Conservation (phyloP, 768 basidiomycete species). For the Lactifluus echinatus region DNA sequence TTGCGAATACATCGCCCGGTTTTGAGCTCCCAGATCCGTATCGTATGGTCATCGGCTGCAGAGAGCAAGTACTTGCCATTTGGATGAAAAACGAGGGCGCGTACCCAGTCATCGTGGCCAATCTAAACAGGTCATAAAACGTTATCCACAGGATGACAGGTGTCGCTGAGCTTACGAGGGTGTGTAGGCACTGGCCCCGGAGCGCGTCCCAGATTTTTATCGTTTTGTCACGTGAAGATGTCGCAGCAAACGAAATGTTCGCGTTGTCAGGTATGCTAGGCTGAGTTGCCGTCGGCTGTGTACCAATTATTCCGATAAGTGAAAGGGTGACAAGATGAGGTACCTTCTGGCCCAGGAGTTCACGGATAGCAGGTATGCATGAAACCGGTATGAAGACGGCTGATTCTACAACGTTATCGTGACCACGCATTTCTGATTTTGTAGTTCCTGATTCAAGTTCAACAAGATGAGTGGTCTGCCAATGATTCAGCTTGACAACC, state of each 20-base stretch:
- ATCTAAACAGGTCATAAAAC: slow-evolving; percentile 18
- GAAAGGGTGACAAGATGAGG: neutral
- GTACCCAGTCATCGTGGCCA: slow-evolving; percentile 51
- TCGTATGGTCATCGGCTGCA: slow-evolving; percentile 50
- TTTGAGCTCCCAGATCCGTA: slow-evolving; percentile 48
- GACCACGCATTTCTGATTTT: slow-evolving; percentile 45
- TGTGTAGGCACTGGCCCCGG: slow-evolving; percentile 41
- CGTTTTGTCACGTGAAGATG: slow-evolving; percentile 47
- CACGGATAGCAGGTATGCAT: slow-evolving; percentile 38
- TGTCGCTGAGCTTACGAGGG: slow-evolving; percentile 30
- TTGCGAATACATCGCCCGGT: slow-evolving; percentile 39
- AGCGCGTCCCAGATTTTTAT: slow-evolving; percentile 46
- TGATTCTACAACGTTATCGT: slow-evolving; percentile 46
- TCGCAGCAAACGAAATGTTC: slow-evolving; percentile 37
- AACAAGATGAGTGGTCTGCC: slow-evolving; percentile 44
- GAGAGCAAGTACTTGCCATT: slow-evolving; percentile 48
- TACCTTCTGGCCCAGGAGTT: slow-evolving; percentile 39
- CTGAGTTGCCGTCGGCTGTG: slow-evolving; percentile 23
- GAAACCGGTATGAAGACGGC: slow-evolving; percentile 41
- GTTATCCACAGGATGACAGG: neutral
- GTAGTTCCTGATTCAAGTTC: slow-evolving; percentile 40
- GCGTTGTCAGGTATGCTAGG: slow-evolving; percentile 27
- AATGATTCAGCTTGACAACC: neutral
- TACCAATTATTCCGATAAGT: neutral
- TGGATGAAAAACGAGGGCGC: slow-evolving; percentile 49